These are phyloP conservation scores for Macrolepiota fuliginosa DNA, from an alignment of 768 basidiomycete species.

Conservation along the genomic window DNA sequence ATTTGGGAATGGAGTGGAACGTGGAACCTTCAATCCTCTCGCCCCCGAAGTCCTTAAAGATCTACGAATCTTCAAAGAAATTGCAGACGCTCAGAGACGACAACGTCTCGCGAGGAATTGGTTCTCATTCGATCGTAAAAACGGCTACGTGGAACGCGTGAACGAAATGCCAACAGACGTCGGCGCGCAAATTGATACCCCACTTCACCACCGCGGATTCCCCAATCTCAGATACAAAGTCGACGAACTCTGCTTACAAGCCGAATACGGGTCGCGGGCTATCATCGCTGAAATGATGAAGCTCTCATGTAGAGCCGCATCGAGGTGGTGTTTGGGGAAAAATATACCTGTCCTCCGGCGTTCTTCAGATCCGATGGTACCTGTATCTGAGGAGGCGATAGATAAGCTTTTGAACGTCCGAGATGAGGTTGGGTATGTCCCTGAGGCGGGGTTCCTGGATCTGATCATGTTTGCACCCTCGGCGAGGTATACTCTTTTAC, in stretches of 20 bases:
- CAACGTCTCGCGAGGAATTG: conserved; percentile 3
- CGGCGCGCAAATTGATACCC: conserved; percentile 23
- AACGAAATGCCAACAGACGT: conserved; percentile 27
- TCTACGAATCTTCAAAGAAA: conserved; percentile 23
- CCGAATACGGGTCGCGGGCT: conserved; percentile 41
- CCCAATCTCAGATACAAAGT: conserved; percentile 48
- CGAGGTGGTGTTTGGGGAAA: conserved; percentile 61
- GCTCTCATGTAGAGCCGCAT: conserved; percentile 71
- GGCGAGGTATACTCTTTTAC: conserved; percentile 47
- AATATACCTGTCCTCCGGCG: conserved; percentile 67
- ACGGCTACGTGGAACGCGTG: not conserved
- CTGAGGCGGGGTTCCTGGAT: conserved; percentile 31
- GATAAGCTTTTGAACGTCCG: conserved; percentile 50
- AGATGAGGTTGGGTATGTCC: conserved; percentile 41
- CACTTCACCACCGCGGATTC: conserved; percentile 44
- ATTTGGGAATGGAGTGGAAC: conserved; percentile 33
- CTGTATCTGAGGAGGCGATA: conserved; percentile 29
- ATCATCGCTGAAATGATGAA: conserved; percentile 85
- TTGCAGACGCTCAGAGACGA: not conserved
- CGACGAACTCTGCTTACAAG: conserved; percentile 10
- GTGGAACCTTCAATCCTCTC: conserved; percentile 1
- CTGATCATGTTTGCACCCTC: conserved; percentile 30
- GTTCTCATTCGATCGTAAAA: conserved; percentile 3
- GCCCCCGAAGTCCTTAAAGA: conserved; percentile 25
- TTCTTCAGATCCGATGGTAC: conserved; percentile 28